These are phyloP conservation scores for Blepharisma undulans DNA, from an alignment of 169 alveolate genomes.

Conservation along the genomic window DNA sequence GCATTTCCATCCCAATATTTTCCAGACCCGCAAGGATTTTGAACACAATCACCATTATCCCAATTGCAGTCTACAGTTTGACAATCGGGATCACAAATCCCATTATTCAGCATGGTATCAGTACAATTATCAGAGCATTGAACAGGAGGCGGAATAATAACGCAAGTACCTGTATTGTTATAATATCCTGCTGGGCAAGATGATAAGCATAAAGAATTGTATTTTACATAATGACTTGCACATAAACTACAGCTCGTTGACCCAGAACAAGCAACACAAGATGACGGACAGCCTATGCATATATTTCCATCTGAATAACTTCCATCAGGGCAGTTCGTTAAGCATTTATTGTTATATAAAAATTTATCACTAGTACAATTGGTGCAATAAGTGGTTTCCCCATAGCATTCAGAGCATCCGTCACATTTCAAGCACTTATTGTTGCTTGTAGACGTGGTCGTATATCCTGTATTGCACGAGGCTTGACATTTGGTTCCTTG, in stretches of 20 bases:
- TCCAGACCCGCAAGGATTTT: constrained; percentile 11
- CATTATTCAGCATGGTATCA: not conserved
- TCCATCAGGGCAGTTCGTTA: constrained; percentile 12
- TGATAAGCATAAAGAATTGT: constrained; percentile 5
- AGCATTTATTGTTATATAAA: not conserved
- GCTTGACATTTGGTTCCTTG: constrained; percentile 29
- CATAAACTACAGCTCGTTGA: not conserved
- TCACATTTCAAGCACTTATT: not conserved
- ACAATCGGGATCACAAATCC: constrained; percentile 13
- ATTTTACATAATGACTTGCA: not conserved
- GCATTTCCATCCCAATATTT: not conserved
- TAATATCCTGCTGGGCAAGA: constrained; percentile 32
- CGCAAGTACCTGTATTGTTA: constrained; percentile 9
- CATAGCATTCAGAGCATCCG: constrained; percentile 15
- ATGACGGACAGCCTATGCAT: not conserved
- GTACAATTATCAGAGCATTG: constrained; percentile 36
- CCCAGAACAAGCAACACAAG: constrained; percentile 22
- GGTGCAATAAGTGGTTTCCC: not conserved
- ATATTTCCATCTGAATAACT: constrained; percentile 31
- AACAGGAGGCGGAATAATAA: not conserved
- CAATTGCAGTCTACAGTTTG: not conserved
- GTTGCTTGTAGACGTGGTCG: not conserved
- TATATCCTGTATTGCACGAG: constrained; percentile 18
- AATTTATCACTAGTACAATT: not conserved
- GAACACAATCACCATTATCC: constrained; percentile 12